Percentiles rank a stretch among this genome's conserved stretches.
phyloP scores from a whole-genome alignment of 2,329 filamentous ascomycete genomes.

The Karstenula rhodostoma region DNA sequence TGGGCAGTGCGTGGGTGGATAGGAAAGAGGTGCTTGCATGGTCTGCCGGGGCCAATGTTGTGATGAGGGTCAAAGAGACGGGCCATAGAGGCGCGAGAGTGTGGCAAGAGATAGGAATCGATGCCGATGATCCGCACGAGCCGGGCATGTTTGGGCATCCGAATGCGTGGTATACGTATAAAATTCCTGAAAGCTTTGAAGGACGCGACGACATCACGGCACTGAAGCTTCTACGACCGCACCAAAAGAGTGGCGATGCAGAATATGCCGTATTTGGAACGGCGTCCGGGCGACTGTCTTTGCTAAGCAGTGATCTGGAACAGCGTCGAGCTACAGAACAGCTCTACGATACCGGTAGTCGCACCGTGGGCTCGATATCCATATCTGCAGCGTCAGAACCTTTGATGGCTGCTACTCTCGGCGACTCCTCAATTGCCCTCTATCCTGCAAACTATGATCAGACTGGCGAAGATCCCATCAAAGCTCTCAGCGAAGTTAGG shows the following conservation, averaged over 20 bases:
- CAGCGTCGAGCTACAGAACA: slow-evolving; percentile 19
- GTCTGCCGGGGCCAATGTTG: slow-evolving; percentile 67
- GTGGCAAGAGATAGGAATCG: slow-evolving; percentile 28
- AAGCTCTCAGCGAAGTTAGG: slow-evolving; percentile 28
- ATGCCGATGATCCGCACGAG: slow-evolving; percentile 28
- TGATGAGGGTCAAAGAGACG: slow-evolving; percentile 59
- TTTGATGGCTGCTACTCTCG: slow-evolving; percentile 61
- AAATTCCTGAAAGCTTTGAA: slow-evolving; percentile 59
- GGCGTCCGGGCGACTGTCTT: slow-evolving; percentile 61
- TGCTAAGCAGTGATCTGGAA: slow-evolving; percentile 31
- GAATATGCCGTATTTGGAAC: slow-evolving; percentile 64
- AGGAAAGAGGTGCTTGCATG: slow-evolving; percentile 66
- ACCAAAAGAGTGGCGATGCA: slow-evolving; percentile 45
- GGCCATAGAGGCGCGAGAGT: slow-evolving; percentile 35
- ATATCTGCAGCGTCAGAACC: slow-evolving; percentile 52
- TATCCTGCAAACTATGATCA: slow-evolving; percentile 49
- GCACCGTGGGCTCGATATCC: slow-evolving; percentile 58
- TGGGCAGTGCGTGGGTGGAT: slow-evolving; percentile 49
- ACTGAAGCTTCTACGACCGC: slow-evolving; percentile 60
- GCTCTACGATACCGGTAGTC: slow-evolving; percentile 53
- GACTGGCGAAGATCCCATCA: slow-evolving; percentile 35
- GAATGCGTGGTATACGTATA: slow-evolving; percentile 61
- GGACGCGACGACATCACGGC: slow-evolving; percentile 67
- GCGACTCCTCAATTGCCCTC: slow-evolving; percentile 56
- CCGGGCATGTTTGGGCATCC: slow-evolving; percentile 45